Conservation (phyloP, 2,329 filamentous ascomycete genomes). For the Penicillium sclerotigenum region DNA sequence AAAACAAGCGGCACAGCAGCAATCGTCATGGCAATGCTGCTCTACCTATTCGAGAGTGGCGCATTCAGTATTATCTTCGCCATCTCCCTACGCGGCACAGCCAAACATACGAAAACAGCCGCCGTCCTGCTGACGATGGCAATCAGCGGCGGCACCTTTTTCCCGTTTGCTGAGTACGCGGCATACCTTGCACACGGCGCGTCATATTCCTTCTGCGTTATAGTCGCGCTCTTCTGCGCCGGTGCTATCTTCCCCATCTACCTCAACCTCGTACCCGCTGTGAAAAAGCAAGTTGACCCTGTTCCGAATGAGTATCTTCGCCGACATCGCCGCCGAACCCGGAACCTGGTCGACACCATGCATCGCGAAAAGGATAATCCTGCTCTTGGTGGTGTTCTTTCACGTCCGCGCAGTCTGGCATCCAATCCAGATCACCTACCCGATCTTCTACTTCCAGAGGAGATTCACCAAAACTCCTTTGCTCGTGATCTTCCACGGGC, state of each 20-base stretch:
- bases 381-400: slow-evolving; percentile 29
- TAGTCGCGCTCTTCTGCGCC: slow-evolving; percentile 51
- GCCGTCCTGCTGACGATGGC: slow-evolving; percentile 53
- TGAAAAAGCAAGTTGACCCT: slow-evolving; percentile 52
- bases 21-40: slow-evolving; percentile 49
- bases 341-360: slow-evolving; percentile 7
- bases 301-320: slow-evolving; percentile 39
- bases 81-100: slow-evolving; percentile 57
- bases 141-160: slow-evolving; percentile 53
- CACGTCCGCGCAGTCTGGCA: slow-evolving; percentile 29
- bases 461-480: slow-evolving; percentile 9
- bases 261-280: slow-evolving; percentile 49
- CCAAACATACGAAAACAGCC: slow-evolving; percentile 57
- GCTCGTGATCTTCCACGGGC: not conserved
- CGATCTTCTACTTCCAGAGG: slow-evolving; percentile 17
- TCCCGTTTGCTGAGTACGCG: slow-evolving; percentile 55
- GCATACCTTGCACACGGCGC: slow-evolving; percentile 40
- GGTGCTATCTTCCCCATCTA: slow-evolving; percentile 55
- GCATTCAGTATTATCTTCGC: slow-evolving; percentile 59
- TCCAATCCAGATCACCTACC: slow-evolving; percentile 22
- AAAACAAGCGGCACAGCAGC: slow-evolving; percentile 45
- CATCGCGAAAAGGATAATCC: slow-evolving; percentile 32
- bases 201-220: slow-evolving; percentile 52
- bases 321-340: slow-evolving; percentile 25
- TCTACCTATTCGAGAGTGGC: slow-evolving; percentile 61